Conservation (phyloP, 2,329 filamentous ascomycete genomes). For the Claviceps fusiformis region DNA sequence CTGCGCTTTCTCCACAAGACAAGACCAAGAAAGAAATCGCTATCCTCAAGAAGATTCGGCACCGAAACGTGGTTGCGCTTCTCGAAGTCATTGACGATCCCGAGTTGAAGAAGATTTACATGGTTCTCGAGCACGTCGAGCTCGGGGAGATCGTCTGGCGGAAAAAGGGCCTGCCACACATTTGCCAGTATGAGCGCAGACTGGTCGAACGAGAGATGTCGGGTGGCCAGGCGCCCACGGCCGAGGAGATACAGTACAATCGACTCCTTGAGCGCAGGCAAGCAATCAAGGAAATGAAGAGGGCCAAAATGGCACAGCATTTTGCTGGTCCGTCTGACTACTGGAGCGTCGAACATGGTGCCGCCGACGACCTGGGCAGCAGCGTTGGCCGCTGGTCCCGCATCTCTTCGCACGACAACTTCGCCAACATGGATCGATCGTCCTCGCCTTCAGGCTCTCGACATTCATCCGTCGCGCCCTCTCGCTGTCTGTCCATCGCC, state of each 20-base stretch:
- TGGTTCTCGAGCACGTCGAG: slow-evolving; percentile 91
- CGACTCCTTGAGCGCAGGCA: slow-evolving; percentile 46
- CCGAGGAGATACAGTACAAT: slow-evolving; percentile 47
- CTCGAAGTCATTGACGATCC: slow-evolving; percentile 97
- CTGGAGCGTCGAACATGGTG: slow-evolving; percentile 79
- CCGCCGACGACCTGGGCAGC: slow-evolving; percentile 36
- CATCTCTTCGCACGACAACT: slow-evolving; percentile 27
- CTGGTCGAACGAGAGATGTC: slow-evolving; percentile 62
- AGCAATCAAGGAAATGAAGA: slow-evolving; percentile 41
- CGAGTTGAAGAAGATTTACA: slow-evolving; percentile 93
- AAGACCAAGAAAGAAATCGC: slow-evolving; percentile 94
- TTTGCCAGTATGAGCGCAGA: slow-evolving; percentile 69
- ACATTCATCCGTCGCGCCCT: slow-evolving; percentile 32
- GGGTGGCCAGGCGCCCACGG: slow-evolving; percentile 43
- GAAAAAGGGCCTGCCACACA: slow-evolving; percentile 70
- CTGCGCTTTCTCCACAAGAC: slow-evolving; percentile 49
- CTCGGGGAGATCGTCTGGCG: slow-evolving; percentile 91
- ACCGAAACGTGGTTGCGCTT: slow-evolving; percentile 91
- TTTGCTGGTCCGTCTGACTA: slow-evolving; percentile 45
- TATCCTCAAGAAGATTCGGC: slow-evolving; percentile 94
- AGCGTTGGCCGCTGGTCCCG: slow-evolving; percentile 26
- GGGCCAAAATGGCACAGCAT: slow-evolving; percentile 37
- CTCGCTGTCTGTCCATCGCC: slow-evolving; percentile 31
- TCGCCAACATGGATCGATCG: slow-evolving; percentile 21
- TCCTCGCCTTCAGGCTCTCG: slow-evolving; percentile 26